These are phyloP conservation scores for Xylaria sp. DNA, from an alignment of 2,329 filamentous ascomycete species.

Conservation along the genomic window DNA sequence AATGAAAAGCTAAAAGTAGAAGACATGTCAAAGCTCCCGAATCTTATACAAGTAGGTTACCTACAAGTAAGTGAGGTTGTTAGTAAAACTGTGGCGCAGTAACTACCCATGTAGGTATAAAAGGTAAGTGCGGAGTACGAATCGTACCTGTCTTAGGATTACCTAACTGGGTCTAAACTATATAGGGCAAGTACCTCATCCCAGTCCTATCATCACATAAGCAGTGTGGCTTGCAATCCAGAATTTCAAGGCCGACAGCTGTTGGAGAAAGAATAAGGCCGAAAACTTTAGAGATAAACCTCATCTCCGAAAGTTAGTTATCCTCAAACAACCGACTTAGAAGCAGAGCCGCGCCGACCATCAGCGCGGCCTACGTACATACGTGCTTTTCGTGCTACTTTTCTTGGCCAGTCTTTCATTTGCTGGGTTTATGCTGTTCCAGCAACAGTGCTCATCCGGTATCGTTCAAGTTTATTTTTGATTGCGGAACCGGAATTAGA, in stretches of 20 bases:
- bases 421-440: conserved; percentile 14
- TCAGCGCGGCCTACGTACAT: conserved; percentile 2
- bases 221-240: conserved; percentile 25
- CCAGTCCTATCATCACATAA: neutral
- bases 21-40: neutral
- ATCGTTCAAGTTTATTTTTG: conserved; percentile 19
- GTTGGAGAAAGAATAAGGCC: conserved; percentile 41
- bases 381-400: conserved; percentile 30
- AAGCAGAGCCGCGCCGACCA: conserved; percentile 5
- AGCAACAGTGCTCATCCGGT: conserved; percentile 8
- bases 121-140: no score
- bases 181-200: no score
- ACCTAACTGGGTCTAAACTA: no score
- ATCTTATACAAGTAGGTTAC: no score
- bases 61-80: no score
- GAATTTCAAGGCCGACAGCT: conserved; percentile 22
- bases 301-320: conserved; percentile 3
- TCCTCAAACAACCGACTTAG: neutral
- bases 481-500: conserved; percentile 42
- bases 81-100: neutral
- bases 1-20: neutral
- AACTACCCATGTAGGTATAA: neutral
- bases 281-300: conserved; percentile 38
- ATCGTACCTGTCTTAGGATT: no score
- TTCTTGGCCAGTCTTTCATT: conserved; percentile 11